Conservation (phyloP, 2,329 filamentous ascomycete species). For the Rutstroemia sp. region DNA sequence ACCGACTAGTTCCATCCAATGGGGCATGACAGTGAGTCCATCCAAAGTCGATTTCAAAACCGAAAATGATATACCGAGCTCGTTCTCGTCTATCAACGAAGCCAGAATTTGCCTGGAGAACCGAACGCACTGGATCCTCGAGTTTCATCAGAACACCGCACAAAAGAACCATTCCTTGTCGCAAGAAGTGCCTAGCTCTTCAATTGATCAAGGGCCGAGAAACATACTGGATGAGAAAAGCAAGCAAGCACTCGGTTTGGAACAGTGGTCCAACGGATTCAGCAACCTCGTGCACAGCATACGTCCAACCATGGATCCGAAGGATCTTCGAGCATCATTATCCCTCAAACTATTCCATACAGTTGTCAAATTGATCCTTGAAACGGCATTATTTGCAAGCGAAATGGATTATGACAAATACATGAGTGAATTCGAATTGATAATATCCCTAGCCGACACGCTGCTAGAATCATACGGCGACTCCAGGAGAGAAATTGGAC, state of each 20-base stretch:
- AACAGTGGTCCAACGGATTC: background rate
- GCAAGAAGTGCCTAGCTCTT: background rate
- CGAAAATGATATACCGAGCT: background rate
- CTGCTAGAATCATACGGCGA: background rate
- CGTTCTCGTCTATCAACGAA: background rate
- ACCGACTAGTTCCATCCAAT: background rate
- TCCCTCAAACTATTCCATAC: background rate
- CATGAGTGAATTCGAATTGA: constrained; percentile 2
- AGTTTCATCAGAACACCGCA: background rate
- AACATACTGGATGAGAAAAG: background rate
- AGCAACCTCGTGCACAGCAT: background rate
- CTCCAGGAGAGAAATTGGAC: background rate
- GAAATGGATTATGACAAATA: constrained; percentile 7
- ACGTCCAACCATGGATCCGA: background rate
- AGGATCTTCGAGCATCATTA: background rate
- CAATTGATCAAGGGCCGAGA: background rate
- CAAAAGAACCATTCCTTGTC: background rate
- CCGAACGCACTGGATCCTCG: background rate
- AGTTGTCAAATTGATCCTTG: background rate
- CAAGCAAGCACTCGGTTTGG: background rate
- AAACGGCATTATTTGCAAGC: background rate
- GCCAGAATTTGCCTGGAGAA: background rate
- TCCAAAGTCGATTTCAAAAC: background rate
- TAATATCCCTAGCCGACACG: constrained; percentile 4
- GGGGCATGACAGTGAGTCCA: background rate